Evolutionary conservation across 2,329 filamentous ascomycete species (phyloP).

Genomic region (Aspergillus sojae): DNA sequence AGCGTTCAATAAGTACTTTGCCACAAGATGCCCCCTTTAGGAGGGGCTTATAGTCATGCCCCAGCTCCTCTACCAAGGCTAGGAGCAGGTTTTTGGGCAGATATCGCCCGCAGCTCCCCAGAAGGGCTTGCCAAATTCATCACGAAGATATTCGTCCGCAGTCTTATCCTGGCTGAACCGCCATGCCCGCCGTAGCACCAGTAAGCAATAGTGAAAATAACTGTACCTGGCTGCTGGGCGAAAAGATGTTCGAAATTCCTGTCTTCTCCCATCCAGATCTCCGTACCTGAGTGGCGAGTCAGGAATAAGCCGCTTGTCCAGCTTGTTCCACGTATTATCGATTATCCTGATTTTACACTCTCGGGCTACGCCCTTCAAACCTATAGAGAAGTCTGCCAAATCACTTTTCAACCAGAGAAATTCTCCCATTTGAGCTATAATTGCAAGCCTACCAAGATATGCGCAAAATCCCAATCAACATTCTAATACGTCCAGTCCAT

Average conservation of each 20-base stretch:
- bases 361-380: no score
- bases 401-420: no score
- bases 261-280: conserved; percentile 7
- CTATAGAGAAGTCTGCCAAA: no score
- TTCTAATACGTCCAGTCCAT: no score
- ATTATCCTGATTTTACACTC: no score
- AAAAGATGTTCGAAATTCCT: conserved; percentile 15
- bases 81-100: conserved; percentile 18
- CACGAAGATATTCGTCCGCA: neutral
- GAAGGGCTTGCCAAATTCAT: conserved; percentile 16
- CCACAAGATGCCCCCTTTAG: neutral
- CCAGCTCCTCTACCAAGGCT: conserved; percentile 12
- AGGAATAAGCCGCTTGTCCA: no score
- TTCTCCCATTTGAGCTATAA: no score
- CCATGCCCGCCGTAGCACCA: conserved; percentile 20
- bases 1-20: no score
- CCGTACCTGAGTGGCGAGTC: no score
- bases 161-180: neutral
- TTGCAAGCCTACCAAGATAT: no score
- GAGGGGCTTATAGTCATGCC: conserved; percentile 6
- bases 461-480: no score
- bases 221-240: conserved; percentile 22
- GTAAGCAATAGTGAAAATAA: conserved; percentile 25
- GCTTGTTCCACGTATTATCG: no score
- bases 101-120: conserved; percentile 21